Evolutionary conservation across 345 rosid species (phyloP).

Genomic region (Schrenkiella parvula): DNA sequence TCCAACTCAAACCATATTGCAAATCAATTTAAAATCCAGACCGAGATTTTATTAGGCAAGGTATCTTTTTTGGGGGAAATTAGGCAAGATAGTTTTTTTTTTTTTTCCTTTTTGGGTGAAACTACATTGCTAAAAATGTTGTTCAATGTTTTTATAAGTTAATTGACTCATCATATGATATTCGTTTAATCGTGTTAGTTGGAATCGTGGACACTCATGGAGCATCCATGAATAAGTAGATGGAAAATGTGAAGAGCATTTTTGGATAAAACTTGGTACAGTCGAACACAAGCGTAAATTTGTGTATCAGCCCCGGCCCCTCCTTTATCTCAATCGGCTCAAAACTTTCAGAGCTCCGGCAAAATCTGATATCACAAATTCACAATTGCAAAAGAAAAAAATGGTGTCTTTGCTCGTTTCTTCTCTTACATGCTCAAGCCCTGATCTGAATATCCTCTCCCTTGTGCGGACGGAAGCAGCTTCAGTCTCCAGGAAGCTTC

Average conservation of each 20-base stretch:
- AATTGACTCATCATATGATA: not conserved
- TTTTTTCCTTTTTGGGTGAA: no score
- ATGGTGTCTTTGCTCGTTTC: constrained; percentile 37
- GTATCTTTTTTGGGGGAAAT: no score
- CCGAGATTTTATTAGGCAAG: no score
- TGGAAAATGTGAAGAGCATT: not conserved
- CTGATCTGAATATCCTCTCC: constrained; percentile 14
- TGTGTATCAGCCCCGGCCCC: not conserved
- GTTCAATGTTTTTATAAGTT: no score
- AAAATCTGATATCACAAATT: constrained; percentile 2
- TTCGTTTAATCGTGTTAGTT: not conserved
- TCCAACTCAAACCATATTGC: not conserved
- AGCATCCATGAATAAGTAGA: not conserved
- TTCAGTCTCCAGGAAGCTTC: constrained; percentile 17
- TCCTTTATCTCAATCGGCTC: not conserved
- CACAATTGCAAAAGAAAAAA: not conserved
- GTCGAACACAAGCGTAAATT: not conserved
- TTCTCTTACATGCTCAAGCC: constrained; percentile 20
- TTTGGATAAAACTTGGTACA: not conserved
- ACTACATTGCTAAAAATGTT: no score
- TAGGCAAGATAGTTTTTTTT: no score
- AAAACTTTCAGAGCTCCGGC: not conserved
- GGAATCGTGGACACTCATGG: not conserved
- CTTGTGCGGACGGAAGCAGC: not conserved
- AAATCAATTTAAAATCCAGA: not conserved